Percentiles rank a stretch among this genome's conserved stretches.
These are phyloP conservation scores for Aphanocladium album DNA, from an alignment of 2,329 filamentous ascomycete species.

Conservation along the genomic window DNA sequence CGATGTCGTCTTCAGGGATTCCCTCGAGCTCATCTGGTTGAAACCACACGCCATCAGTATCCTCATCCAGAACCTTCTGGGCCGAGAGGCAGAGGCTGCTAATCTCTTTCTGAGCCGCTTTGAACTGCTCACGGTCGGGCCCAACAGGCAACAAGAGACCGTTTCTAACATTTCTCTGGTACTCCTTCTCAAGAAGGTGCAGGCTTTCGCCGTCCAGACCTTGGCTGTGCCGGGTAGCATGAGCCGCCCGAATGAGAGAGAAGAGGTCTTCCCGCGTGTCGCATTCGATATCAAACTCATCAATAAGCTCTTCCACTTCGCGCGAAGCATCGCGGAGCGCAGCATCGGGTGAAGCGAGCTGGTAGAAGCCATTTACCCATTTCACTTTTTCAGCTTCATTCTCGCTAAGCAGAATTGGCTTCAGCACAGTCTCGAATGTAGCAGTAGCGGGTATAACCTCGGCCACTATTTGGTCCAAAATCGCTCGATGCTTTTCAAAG, in stretches of 20 bases:
- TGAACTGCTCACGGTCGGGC: slow-evolving; percentile 69
- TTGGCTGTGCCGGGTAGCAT: slow-evolving; percentile 45
- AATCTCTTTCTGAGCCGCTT: slow-evolving; percentile 77
- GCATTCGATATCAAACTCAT: slow-evolving; percentile 73
- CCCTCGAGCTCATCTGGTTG: slow-evolving; percentile 68
- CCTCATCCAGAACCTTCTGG: slow-evolving; percentile 77
- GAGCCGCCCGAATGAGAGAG: slow-evolving; percentile 55
- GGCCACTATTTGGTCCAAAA: slow-evolving; percentile 64
- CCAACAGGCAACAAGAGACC: slow-evolving; percentile 68
- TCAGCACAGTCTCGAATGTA: slow-evolving; percentile 49
- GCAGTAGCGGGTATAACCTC: slow-evolving; percentile 49
- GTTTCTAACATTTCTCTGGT: slow-evolving; percentile 71
- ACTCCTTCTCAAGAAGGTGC: slow-evolving; percentile 71
- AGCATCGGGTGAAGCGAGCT: slow-evolving; percentile 68
- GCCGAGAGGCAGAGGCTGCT: slow-evolving; percentile 70
- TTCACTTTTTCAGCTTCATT: slow-evolving; percentile 55
- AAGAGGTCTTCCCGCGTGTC: slow-evolving; percentile 80
- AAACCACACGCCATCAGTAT: slow-evolving; percentile 75
- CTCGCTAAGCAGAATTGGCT: slow-evolving; percentile 71
- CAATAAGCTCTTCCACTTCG: slow-evolving; percentile 69
- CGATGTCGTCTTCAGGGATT: slow-evolving; percentile 67
- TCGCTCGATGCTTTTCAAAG: slow-evolving; percentile 56
- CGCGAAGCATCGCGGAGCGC: slow-evolving; percentile 69
- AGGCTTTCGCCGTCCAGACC: slow-evolving; percentile 63
- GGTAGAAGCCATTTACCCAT: slow-evolving; percentile 73